Conservation (phyloP, 257 asterid genomes). For the Primulina huaijiensis region DNA sequence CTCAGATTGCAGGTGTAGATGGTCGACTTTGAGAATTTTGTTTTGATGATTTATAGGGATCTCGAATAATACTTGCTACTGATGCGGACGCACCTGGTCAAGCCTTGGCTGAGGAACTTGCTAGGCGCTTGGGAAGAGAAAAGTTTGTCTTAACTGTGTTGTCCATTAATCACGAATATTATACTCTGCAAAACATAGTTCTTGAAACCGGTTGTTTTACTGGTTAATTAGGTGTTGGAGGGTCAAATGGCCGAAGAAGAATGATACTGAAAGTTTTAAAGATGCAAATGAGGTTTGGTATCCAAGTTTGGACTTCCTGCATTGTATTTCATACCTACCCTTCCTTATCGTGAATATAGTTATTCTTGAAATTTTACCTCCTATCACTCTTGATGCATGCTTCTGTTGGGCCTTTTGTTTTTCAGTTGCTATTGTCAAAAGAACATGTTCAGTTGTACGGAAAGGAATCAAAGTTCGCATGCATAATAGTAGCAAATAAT, state of each 20-base stretch:
- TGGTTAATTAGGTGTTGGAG: slow-evolving; percentile 87
- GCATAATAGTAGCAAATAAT: not conserved
- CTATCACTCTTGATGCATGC: not conserved
- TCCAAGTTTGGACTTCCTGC: slow-evolving; percentile 15
- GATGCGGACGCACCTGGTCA: slow-evolving; percentile 94
- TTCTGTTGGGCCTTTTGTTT: not conserved
- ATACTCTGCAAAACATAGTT: slow-evolving; percentile 4
- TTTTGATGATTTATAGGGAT: slow-evolving; percentile 43
- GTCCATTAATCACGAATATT: slow-evolving; percentile 13
- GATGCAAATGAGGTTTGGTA: slow-evolving; percentile 92
- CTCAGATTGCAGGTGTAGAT: slow-evolving; percentile 20
- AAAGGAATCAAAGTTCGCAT: not conserved
- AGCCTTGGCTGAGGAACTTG: slow-evolving; percentile 98
- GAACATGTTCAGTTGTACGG: not conserved
- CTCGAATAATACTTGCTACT: slow-evolving; percentile 96
- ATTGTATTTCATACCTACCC: not conserved
- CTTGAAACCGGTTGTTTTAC: slow-evolving; percentile 18
- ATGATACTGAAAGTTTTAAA: slow-evolving; percentile 53
- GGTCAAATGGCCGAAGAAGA: slow-evolving; percentile 88
- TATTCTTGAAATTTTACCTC: not conserved
- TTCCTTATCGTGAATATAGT: not conserved
- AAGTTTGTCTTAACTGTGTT: slow-evolving; percentile 40
- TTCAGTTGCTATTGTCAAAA: not conserved
- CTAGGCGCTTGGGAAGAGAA: slow-evolving; percentile 97
- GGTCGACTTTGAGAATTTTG: slow-evolving; percentile 26